A percentile compares a stretch with the other conserved stretches of the same genome.
These are phyloP conservation scores for Colletotrichum falcatum DNA, from an alignment of 2,329 filamentous ascomycete genomes.

Conservation along the genomic window DNA sequence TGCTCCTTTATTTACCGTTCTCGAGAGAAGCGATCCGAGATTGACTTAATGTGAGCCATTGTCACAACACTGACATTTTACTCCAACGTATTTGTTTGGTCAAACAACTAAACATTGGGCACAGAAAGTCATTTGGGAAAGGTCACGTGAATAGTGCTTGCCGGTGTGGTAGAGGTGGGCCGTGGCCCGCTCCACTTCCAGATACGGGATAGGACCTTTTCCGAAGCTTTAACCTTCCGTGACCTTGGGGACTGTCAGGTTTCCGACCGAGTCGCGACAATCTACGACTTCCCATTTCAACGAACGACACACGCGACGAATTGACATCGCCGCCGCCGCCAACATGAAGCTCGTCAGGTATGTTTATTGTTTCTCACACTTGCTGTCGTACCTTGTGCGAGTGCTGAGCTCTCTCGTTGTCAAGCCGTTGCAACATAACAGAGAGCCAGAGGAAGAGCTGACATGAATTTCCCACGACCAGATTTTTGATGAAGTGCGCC, in stretches of 20 bases:
- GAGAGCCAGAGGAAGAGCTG: conserved; percentile 45
- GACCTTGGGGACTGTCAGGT: conserved; percentile 19
- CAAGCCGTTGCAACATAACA: conserved; percentile 13
- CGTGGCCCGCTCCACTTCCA: conserved; percentile 31
- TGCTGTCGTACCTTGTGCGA: conserved; percentile 45
- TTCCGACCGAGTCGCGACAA: conserved; percentile 22
- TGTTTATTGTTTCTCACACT: conserved; percentile 52
- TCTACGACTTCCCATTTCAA: conserved; percentile 5
- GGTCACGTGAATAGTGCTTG: not conserved
- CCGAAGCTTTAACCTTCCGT: conserved; percentile 37
- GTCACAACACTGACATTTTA: not conserved
- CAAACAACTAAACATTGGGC: no score
- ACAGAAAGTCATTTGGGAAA: no score
- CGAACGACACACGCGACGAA: conserved; percentile 18
- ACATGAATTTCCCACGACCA: conserved; percentile 55
- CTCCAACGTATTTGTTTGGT: no score
- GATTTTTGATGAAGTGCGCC: conserved; percentile 99
- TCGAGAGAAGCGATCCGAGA: not conserved
- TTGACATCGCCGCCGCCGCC: conserved; percentile 46
- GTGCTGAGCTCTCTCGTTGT: conserved; percentile 32
- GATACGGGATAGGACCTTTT: conserved; percentile 40
- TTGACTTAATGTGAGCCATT: not conserved
- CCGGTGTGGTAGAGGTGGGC: not conserved
- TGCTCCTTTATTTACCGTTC: not conserved
- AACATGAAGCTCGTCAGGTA: conserved; percentile 98